Base-by-base conservation (phyloP, 2,329 filamentous ascomycete species). In the Beauveria sp. region DNA sequence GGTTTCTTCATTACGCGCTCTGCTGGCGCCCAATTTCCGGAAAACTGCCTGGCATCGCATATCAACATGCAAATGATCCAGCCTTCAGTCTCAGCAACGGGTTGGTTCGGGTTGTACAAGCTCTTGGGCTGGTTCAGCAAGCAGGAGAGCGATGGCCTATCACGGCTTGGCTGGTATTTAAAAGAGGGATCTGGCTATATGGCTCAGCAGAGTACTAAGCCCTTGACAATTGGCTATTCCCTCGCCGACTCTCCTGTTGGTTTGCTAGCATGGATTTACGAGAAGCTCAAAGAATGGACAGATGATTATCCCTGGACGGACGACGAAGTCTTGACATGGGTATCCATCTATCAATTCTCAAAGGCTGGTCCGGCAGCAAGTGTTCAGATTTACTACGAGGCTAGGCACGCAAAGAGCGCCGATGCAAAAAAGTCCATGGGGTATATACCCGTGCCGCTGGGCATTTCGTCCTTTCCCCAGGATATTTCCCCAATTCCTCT, bases 261-360 rank as follows among this genome's bases (percentile, higher is more conserved):
- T 0, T 74, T 91, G 3, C 76, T 93, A 1, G 84, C 88, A 0
- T 94, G 90, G 90, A 85, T 93, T 40, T 89, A 89, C 65, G 90
- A 93, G 73, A 93, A 93, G 70, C 74, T 93, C 43, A 84, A 87
- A 65, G 86, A 89, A 66, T 93, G 89, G 90, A 86, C 85, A 0
- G 89, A 92, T 67, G 67, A 66, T 1, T 91, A 91, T 68, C 75
- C 81, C 0, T 92, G 89, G 89, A 87, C 84, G 0, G 86, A 91
- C 63, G 88, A 92, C 59, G 89, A 92, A 73, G 80, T 92, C 9
- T 73, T 90, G 28, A 90, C 85, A 0, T 93, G 89, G 90, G 73
- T 92, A 1, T 84, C 79, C 55, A 81, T 92, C 44, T 92, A 92
- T 70, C 84, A 81, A 69, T 91, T 91, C 53, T 86, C 83, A 9